A percentile compares a stretch with the other conserved stretches of the same genome.
Conservation (phyloP, 192 early-diverging fungal genomes). For the Backusella tuberculispora region DNA sequence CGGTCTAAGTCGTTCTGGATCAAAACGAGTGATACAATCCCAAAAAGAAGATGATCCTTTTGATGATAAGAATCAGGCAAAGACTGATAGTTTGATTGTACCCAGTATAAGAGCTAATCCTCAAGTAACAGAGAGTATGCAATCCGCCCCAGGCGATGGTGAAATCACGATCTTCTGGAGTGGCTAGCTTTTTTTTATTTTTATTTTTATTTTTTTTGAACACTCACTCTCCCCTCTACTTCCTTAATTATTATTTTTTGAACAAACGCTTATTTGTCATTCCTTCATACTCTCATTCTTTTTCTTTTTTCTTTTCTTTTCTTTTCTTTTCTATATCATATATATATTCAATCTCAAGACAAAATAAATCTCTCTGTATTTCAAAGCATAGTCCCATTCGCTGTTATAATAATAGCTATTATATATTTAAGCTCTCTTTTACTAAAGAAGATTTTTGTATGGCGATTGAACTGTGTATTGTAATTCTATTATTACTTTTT, state of each 20-base stretch:
- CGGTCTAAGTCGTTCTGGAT: conserved; percentile 25
- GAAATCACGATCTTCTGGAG: conserved; percentile 47
- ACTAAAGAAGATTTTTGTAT: no score
- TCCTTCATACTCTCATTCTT: conserved; percentile 8
- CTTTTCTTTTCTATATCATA: neutral
- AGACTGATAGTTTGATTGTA: neutral
- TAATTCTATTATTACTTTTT: no score
- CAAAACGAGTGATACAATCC: conserved; percentile 31
- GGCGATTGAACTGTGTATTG: no score
- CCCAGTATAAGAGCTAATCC: conserved; percentile 5
- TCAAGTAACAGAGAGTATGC: conserved; percentile 33
- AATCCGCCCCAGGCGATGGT: conserved; percentile 39
- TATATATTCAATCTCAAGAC: conserved; percentile 12
- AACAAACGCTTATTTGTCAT: neutral
- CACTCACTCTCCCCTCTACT: no score
- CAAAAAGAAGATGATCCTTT: conserved; percentile 9
- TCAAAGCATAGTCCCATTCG: neutral
- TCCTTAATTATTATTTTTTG: no score
- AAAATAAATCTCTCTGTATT: conserved; percentile 12
- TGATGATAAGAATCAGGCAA: conserved; percentile 18
- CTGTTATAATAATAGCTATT: neutral
- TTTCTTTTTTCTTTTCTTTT: neutral
- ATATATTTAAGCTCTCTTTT: no score
- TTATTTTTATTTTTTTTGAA: no score
- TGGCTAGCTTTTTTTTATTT: neutral